Evolutionary conservation across 2,329 filamentous ascomycete species (phyloP).

Genomic region (Rhynchosporium secalis): DNA sequence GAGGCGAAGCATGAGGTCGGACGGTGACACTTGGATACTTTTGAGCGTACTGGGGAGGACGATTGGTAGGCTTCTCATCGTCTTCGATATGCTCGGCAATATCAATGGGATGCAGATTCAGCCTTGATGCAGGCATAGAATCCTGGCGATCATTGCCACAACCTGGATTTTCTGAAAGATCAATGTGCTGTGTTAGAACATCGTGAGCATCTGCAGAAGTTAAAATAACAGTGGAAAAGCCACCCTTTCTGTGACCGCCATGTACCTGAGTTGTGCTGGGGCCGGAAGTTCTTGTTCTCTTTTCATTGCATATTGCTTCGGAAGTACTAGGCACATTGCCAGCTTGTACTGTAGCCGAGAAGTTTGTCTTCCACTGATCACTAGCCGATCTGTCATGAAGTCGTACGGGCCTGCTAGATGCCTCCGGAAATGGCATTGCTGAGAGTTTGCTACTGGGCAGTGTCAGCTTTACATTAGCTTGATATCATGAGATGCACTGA

Average conservation of each 20-base stretch:
- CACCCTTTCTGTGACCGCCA: neutral
- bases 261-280: neutral
- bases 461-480: neutral
- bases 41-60: neutral
- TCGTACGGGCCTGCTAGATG: too few species aligned
- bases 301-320: neutral
- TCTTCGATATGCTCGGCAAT: neutral
- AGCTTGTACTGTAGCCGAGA: neutral
- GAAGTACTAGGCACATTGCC: neutral
- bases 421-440: conserved; percentile 3
- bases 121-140: neutral
- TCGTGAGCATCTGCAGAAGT: neutral
- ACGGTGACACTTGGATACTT: neutral
- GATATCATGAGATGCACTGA: neutral
- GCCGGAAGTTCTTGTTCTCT: neutral
- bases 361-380: neutral
- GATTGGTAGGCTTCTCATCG: neutral
- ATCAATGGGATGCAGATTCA: neutral
- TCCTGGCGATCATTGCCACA: neutral
- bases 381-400: neutral
- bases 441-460: neutral
- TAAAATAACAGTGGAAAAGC: neutral
- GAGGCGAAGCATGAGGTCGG: neutral
- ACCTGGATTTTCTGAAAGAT: too few species aligned
- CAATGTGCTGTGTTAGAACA: neutral